phyloP scores from a whole-genome alignment of 2,329 filamentous ascomycete genomes.

The Atkinsonella hypoxylon region DNA sequence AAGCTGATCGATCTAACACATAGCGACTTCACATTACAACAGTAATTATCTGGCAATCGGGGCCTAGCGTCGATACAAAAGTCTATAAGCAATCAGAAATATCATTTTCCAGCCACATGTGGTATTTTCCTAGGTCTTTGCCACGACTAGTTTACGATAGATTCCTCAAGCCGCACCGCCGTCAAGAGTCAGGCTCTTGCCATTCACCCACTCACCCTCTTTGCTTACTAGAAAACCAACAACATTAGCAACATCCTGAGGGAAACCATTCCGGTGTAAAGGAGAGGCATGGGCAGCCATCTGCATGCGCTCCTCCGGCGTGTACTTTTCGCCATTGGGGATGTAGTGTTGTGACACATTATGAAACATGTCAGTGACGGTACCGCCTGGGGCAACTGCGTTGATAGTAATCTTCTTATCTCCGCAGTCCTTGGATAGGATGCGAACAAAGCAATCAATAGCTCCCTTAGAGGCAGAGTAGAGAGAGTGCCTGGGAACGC shows the following conservation, averaged over 20 bases:
- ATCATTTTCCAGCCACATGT: no score
- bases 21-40: no score
- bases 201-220: slow-evolving; percentile 35
- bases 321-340: slow-evolving; percentile 41
- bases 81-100: no score
- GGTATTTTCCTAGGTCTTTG: no score
- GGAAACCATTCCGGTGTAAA: slow-evolving; percentile 52
- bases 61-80: no score
- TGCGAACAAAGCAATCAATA: slow-evolving; percentile 65
- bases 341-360: slow-evolving; percentile 35
- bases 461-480: slow-evolving; percentile 69
- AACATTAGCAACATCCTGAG: slow-evolving; percentile 49
- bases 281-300: slow-evolving; percentile 50
- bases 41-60: no score
- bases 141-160: no score
- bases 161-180: not conserved
- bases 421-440: slow-evolving; percentile 59
- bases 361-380: slow-evolving; percentile 52
- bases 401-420: slow-evolving; percentile 58
- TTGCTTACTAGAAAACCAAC: slow-evolving; percentile 22
- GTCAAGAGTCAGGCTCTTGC: slow-evolving; percentile 27
- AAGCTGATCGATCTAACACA: no score
- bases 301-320: slow-evolving; percentile 36
- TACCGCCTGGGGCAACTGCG: slow-evolving; percentile 53
- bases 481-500: slow-evolving; percentile 58